Evolutionary conservation across 768 basidiomycete genomes (phyloP).

Genomic region (Mycena rosella): DNA sequence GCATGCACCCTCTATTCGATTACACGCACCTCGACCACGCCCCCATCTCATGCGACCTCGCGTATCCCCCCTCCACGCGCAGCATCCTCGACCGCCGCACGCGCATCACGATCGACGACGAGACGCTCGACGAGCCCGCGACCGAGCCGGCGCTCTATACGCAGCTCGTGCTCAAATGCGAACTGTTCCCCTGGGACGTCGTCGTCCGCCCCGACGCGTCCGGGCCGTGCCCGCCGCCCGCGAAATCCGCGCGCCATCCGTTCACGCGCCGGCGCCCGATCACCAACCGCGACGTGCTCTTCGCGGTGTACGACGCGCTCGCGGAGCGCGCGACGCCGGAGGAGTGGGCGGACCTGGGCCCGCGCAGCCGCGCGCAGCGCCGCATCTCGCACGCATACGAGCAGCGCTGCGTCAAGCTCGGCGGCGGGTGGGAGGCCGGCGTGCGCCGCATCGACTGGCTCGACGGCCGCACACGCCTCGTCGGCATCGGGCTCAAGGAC

Average conservation of each 20-base stretch:
- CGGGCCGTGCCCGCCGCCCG: neutral
- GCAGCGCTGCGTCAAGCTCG: constrained; percentile 68
- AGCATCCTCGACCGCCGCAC: constrained; percentile 70
- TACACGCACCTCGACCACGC: constrained; percentile 67
- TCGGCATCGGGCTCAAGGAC: constrained; percentile 62
- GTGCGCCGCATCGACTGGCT: constrained; percentile 78
- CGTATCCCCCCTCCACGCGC: constrained; percentile 67
- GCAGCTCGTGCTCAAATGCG: constrained; percentile 64
- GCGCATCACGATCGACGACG: constrained; percentile 64
- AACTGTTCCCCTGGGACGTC: constrained; percentile 74
- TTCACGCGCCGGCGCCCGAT: constrained; percentile 47
- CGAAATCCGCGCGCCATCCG: constrained; percentile 8
- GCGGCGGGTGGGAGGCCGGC: constrained; percentile 78
- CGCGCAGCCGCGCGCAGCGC: constrained; percentile 67
- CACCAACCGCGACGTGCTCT: constrained; percentile 75
- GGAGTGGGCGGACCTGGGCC: constrained; percentile 74
- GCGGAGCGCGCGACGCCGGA: constrained; percentile 67
- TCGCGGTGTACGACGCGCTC: constrained; percentile 70
- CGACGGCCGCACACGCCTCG: constrained; percentile 67
- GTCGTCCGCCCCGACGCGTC: constrained; percentile 53
- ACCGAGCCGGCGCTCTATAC: constrained; percentile 70
- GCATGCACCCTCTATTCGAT: constrained; percentile 72
- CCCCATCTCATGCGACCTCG: constrained; percentile 73
- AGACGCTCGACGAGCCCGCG: constrained; percentile 71
- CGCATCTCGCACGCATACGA: constrained; percentile 74